Evolutionary conservation across 768 basidiomycete species (phyloP), one percentile per base, ranked within the genome.

Genomic region (Leccinum imitatum): DNA sequence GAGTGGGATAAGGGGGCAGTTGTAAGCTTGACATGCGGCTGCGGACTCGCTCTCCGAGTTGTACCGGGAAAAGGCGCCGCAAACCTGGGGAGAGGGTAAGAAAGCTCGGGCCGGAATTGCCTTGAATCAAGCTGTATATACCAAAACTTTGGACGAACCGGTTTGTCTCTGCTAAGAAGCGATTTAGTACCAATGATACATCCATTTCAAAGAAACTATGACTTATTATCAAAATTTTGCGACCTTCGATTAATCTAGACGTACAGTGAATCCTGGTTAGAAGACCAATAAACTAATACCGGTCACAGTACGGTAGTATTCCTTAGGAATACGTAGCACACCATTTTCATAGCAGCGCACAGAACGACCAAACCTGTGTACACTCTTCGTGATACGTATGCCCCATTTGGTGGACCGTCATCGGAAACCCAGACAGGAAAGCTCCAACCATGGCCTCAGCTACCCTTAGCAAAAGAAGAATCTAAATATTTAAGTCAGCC

Each of bases 401-500:
- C 44, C 35, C 33, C 64, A 52, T 51, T 15, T 39, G 13, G 23
- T 47, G 11, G 19, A 48, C 10, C 31, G 21, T 47, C 51, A 33
- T 23, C 25, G 50, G 23, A 50, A 27, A 35, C 35, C 44, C 47
- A 9, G 25, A 50, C 11, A 41, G 58, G 47, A 8, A n/a, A 21
- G 44, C 56, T 8, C 15, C 51, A 39, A 33, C 13, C 44, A 46
- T 44, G 11, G 9, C 5, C 39, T 30, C 33, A 25, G 50, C 13
- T 30, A 46, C 19, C 10, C 2, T 37, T 4, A n/a, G 17, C 17
- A 39, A 21, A 53, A 5, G 21, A 54, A 6, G 8, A 23, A 55
- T 63, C 61, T 67, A 72, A 30, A 61, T 13, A 27, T 41, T 53
- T n/a, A 57, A 47, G 23, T 58, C 35, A 33, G 51, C 35, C 6